A percentile compares a stretch with the other conserved stretches of the same genome.
Conservation (phyloP, 805 yeast species). For the Pichia exigua region DNA sequence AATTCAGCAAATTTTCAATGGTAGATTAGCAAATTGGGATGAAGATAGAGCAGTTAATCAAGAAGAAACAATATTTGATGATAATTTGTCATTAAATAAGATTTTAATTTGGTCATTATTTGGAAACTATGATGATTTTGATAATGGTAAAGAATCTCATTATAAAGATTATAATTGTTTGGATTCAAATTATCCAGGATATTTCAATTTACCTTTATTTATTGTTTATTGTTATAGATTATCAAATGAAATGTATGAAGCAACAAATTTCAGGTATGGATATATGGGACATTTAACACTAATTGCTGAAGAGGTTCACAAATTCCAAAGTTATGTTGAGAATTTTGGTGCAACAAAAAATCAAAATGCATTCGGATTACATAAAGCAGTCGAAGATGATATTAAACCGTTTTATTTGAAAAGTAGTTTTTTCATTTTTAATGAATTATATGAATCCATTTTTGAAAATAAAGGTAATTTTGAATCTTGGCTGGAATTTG, state of each 20-base stretch:
- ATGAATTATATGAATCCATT: conserved; percentile 26
- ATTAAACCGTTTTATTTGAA: conserved; percentile 24
- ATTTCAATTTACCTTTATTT: conserved; percentile 26
- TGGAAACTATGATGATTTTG: conserved; percentile 24
- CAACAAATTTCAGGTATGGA: conserved; percentile 41
- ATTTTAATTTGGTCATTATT: conserved; percentile 30
- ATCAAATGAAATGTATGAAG: conserved; percentile 27
- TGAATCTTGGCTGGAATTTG: conserved; percentile 41
- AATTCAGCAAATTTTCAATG: conserved; percentile 88
- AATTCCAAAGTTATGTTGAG: conserved; percentile 35
- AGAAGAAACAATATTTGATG: conserved; percentile 28
- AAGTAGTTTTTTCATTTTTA: conserved; percentile 26
- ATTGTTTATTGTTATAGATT: conserved; percentile 23
- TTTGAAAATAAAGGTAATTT: conserved; percentile 18
- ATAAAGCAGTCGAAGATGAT: conserved; percentile 22
- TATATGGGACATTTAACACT: conserved; percentile 54
- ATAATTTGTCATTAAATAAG: conserved; percentile 27
- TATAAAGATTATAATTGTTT: conserved; percentile 8
- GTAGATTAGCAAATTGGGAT: conserved; percentile 36
- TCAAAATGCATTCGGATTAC: conserved; percentile 26
- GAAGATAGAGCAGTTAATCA: conserved; percentile 29
- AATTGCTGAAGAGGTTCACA: conserved; percentile 52
- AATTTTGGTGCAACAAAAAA: conserved; percentile 28
- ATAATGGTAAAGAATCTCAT: neutral
- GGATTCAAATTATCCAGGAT: conserved; percentile 23